Evolutionary conservation across 306 rosid species (phyloP).

Genomic region (Pachyrhizus erosus): DNA sequence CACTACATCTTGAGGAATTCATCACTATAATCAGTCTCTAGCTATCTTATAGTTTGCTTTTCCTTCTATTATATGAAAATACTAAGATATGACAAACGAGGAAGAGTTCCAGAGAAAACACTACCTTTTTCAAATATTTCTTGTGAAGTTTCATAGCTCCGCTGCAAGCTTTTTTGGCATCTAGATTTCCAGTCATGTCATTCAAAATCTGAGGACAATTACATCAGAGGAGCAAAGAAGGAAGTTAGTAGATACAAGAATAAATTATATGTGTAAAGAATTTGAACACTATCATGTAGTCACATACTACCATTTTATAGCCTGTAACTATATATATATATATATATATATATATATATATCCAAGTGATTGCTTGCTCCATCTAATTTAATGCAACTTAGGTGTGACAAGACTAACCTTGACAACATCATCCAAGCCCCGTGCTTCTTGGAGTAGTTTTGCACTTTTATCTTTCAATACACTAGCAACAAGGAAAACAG

Average conservation of each 20-base stretch:
- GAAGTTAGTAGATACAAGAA: conserved; percentile 1
- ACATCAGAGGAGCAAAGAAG: conserved; percentile 24
- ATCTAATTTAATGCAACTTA: conserved; percentile 31
- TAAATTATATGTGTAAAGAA: not conserved
- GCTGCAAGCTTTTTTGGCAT: conserved; percentile 95
- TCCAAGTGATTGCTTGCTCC: not conserved
- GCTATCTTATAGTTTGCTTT: conserved; percentile 8
- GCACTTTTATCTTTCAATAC: conserved; percentile 92
- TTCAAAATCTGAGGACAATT: conserved; percentile 76
- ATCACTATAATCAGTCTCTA: not conserved
- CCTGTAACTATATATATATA: too few species aligned
- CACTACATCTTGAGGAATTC: not conserved
- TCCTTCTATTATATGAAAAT: conserved; percentile 14
- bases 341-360: too few species aligned
- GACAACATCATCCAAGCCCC: conserved; percentile 94
- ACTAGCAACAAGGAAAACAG: conserved; percentile 94
- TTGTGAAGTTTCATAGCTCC: conserved; percentile 98
- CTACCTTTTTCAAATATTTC: conserved; percentile 90
- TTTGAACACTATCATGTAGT: not conserved
- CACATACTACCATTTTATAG: too few species aligned
- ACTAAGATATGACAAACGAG: not conserved
- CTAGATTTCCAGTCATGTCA: conserved; percentile 89
- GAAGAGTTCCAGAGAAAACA: conserved; percentile 21
- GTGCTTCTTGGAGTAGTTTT: conserved; percentile 84
- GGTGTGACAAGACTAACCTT: conserved; percentile 67